These are phyloP conservation scores for Xylaria sp. DNA, from an alignment of 2,329 filamentous ascomycete species.

Conservation along the genomic window DNA sequence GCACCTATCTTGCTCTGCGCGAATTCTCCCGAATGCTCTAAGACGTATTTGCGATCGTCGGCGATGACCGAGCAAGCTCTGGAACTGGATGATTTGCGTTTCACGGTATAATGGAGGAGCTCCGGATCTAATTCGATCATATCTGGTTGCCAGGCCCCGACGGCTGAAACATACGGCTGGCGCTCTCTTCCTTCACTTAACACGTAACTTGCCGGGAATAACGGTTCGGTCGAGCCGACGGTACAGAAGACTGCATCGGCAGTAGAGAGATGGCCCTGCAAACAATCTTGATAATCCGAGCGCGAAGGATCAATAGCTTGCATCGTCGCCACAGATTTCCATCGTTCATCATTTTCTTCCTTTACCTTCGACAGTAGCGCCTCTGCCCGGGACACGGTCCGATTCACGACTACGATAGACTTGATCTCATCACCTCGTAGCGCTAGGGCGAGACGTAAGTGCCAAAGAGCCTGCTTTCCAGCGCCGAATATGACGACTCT, in stretches of 20 bases:
- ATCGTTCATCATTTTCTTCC: constrained; percentile 13
- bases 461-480: constrained; percentile 29
- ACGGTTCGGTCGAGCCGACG: constrained; percentile 9
- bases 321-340: constrained; percentile 17
- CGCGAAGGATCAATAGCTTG: constrained; percentile 4
- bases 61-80: constrained; percentile 19
- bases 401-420: constrained; percentile 17
- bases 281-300: constrained; percentile 4
- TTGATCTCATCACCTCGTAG: constrained; percentile 25
- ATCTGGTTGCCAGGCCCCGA: constrained; percentile 28
- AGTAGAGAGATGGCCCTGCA: not conserved
- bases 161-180: constrained; percentile 24
- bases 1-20: constrained; percentile 9
- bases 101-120: not conserved
- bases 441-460: constrained; percentile 22
- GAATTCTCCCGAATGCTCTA: constrained; percentile 22
- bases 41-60: constrained; percentile 22
- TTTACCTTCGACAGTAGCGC: constrained; percentile 1
- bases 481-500: constrained; percentile 23
- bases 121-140: constrained; percentile 28
- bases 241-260: constrained; percentile 26
- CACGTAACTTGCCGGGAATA: constrained; percentile 19
- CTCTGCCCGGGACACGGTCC: constrained; percentile 18
- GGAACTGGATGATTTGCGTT: not conserved
- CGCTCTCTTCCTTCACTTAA: constrained; percentile 4